Conservation (phyloP, 2,329 filamentous ascomycete species). For the Calonectria honghensis region DNA sequence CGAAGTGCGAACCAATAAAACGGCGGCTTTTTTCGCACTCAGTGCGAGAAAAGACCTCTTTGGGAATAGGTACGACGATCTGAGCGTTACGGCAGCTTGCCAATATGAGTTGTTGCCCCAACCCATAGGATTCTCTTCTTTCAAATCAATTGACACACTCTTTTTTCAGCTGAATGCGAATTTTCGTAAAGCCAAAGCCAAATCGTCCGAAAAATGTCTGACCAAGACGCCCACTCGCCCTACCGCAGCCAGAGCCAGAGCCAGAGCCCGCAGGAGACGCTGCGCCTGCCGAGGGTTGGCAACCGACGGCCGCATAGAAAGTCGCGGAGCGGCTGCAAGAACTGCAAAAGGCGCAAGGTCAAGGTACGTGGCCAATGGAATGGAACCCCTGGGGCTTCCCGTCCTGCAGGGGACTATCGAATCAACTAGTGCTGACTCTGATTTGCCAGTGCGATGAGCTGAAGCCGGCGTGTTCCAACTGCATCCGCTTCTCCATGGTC, state of each 20-base stretch:
- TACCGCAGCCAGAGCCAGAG: slow-evolving; percentile 16
- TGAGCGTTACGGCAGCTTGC: background rate
- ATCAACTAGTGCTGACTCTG: background rate
- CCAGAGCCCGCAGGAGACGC: slow-evolving; percentile 4
- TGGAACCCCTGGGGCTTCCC: too few relatives aligned
- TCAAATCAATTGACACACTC: background rate
- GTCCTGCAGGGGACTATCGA: background rate
- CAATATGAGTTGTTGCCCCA: background rate
- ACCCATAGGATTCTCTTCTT: slow-evolving; percentile 3
- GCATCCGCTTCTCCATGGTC: slow-evolving; percentile 23
- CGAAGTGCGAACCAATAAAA: background rate
- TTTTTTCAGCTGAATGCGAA: background rate
- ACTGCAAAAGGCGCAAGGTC: slow-evolving; percentile 31
- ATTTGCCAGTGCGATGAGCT: slow-evolving; percentile 43
- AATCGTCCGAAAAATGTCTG: background rate
- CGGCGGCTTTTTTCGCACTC: background rate
- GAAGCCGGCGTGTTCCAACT: slow-evolving; percentile 33
- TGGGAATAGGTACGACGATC: background rate
- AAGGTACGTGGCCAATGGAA: slow-evolving; percentile 6
- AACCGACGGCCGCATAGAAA: slow-evolving; percentile 24
- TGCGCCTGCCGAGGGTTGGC: background rate
- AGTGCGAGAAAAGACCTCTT: background rate
- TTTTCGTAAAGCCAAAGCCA: background rate
- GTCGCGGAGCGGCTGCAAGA: slow-evolving; percentile 14
- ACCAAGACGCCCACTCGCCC: slow-evolving; percentile 7